Conservation (phyloP, 176 grass and related monocot species). For the Juncus inflexus region DNA sequence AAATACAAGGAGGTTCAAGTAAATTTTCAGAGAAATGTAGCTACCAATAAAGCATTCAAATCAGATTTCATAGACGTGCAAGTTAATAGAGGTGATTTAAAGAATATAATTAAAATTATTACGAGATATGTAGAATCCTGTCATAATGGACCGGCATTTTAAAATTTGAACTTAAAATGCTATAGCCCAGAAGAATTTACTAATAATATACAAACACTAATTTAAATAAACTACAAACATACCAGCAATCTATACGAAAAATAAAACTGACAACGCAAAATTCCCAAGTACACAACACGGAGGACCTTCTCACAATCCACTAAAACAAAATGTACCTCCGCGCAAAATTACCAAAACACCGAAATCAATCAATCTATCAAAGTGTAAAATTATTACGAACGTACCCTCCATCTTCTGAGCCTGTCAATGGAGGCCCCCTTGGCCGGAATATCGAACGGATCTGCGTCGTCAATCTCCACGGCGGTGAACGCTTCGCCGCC, state of each 20-base stretch:
- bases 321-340: neutral
- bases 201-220: too few relatives aligned
- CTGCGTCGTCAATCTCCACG: neutral
- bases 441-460: conserved; percentile 25
- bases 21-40: too few relatives aligned
- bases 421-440: conserved; percentile 30
- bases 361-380: neutral
- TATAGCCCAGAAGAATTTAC: too few relatives aligned
- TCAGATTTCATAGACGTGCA: too few relatives aligned
- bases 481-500: neutral
- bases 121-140: neutral
- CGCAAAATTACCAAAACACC: neutral
- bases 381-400: neutral
- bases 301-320: too few relatives aligned
- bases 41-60: too few relatives aligned
- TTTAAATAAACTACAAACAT: neutral
- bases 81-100: too few relatives aligned
- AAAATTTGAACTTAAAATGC: conserved; percentile 3
- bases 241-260: neutral
- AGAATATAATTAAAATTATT: too few relatives aligned
- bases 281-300: too few relatives aligned
- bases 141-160: neutral
- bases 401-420: conserved; percentile 35
- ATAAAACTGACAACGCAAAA: too few relatives aligned
- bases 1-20: too few relatives aligned